Conservation (phyloP, 2,329 filamentous ascomycete species). For the Venturia effusa region DNA sequence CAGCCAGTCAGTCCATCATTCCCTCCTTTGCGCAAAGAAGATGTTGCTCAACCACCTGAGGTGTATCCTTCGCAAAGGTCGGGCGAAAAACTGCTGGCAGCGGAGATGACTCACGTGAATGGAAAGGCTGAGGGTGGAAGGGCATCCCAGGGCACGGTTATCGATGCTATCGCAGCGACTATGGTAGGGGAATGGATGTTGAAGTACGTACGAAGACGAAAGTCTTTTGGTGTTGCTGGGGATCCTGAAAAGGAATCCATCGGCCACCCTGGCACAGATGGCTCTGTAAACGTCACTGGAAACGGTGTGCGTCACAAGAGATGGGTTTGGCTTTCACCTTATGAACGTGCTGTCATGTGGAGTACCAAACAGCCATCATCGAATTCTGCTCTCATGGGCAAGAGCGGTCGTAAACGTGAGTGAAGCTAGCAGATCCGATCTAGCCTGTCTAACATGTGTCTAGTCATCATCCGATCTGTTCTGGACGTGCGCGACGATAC, state of each 20-base stretch:
- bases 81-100: conserved; percentile 7
- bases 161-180: conserved; percentile 93
- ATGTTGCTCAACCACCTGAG: conserved; percentile 50
- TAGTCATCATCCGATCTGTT: conserved; percentile 91
- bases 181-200: conserved; percentile 99
- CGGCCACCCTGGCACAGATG: conserved; percentile 43
- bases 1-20: conserved; percentile 59
- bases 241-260: conserved; percentile 28
- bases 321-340: conserved; percentile 98
- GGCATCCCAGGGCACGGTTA: conserved; percentile 55
- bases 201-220: conserved; percentile 78
- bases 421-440: conserved; percentile 18
- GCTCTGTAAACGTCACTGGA: conserved; percentile 54
- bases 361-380: conserved; percentile 92
- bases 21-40: conserved; percentile 64
- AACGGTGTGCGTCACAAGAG: conserved; percentile 72
- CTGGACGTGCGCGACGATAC: conserved; percentile 95
- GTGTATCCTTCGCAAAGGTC: conserved; percentile 23
- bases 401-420: conserved; percentile 89
- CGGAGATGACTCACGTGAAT: background rate
- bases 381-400: conserved; percentile 80
- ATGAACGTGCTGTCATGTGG: conserved; percentile 94
- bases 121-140: conserved; percentile 3
- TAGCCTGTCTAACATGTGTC: conserved; percentile 21
- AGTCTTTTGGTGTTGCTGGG: conserved; percentile 76